Percentiles rank a stretch among this genome's conserved stretches.
phyloP scores from a whole-genome alignment of 805 yeast species.

The Ogataea pignaliae region DNA sequence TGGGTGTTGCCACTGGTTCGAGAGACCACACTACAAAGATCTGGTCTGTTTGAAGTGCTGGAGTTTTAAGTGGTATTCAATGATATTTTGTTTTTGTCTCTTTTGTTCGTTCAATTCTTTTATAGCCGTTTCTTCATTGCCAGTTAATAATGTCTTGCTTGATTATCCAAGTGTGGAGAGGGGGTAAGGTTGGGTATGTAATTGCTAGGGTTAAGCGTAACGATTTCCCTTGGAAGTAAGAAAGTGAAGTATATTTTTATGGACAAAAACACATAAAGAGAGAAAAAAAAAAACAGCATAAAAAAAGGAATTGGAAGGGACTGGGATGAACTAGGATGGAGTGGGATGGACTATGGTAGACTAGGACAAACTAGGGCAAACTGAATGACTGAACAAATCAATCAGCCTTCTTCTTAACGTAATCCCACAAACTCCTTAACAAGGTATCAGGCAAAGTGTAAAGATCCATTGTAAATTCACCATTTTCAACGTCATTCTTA shows the following conservation, averaged over 20 bases:
- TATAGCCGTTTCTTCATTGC: too few relatives aligned
- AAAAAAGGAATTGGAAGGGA: too few relatives aligned
- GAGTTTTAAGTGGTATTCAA: neutral
- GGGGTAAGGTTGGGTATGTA: too few relatives aligned
- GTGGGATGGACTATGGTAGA: too few relatives aligned
- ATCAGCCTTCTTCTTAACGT: slow-evolving; percentile 65
- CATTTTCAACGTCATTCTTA: slow-evolving; percentile 92
- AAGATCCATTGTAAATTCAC: slow-evolving; percentile 95
- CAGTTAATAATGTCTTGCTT: too few relatives aligned
- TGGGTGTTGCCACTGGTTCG: slow-evolving; percentile 71
- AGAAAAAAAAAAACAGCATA: neutral
- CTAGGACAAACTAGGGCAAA: neutral
- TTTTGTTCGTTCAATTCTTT: neutral
- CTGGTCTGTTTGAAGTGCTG: slow-evolving; percentile 47
- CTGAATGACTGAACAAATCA: slow-evolving; percentile 1
- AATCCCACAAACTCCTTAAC: slow-evolving; percentile 91
- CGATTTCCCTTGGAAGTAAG: too few relatives aligned
- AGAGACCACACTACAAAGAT: slow-evolving; percentile 73
- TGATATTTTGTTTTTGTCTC: neutral
- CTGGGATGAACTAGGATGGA: too few relatives aligned
- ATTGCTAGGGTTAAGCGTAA: too few relatives aligned
- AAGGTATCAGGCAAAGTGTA: slow-evolving; percentile 89
- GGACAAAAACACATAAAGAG: too few relatives aligned
- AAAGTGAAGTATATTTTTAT: too few relatives aligned
- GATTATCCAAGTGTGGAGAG: too few relatives aligned